Evolutionary conservation across 176 grass and related monocot genomes (phyloP).

Genomic region (Hordeum vulgare): DNA sequence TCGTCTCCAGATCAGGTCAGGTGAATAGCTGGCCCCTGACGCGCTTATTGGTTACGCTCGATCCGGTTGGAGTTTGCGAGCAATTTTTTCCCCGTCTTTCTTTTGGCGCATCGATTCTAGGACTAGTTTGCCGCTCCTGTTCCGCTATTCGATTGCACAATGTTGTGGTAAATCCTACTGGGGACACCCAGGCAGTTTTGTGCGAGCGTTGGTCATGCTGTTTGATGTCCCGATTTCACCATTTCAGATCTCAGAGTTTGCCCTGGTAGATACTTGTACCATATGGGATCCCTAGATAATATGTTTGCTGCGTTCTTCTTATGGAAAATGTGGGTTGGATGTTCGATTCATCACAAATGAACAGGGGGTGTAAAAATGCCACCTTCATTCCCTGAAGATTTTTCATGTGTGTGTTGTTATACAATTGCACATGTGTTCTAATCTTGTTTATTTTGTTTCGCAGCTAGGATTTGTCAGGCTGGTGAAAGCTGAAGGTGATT

Average conservation of each 20-base stretch:
- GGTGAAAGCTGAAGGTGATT: not conserved
- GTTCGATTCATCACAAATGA: not conserved
- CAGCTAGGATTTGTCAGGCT: not conserved
- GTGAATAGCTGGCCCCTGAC: not conserved
- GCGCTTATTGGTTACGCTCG: not conserved
- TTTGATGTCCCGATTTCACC: not conserved
- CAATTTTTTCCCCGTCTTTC: not conserved
- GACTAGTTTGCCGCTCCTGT: not conserved
- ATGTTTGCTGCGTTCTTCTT: not conserved
- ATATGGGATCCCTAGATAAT: not conserved
- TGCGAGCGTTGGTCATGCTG: not conserved
- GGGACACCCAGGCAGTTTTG: not conserved
- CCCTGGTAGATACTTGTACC: not conserved
- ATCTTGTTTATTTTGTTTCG: slow-evolving; percentile 18
- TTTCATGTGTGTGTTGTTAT: not conserved
- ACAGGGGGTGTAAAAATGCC: not conserved
- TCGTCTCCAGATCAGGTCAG: not conserved
- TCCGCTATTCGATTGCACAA: not conserved
- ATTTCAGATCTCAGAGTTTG: not conserved
- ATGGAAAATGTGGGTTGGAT: not conserved
- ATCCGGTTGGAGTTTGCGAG: not conserved
- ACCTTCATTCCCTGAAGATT: not conserved
- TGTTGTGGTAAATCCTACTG: not conserved
- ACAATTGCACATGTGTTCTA: not conserved
- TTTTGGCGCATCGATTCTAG: not conserved